These are phyloP conservation scores for Cladophialophora psammophila DNA, from an alignment of 2,329 filamentous ascomycete genomes.

Conservation along the genomic window DNA sequence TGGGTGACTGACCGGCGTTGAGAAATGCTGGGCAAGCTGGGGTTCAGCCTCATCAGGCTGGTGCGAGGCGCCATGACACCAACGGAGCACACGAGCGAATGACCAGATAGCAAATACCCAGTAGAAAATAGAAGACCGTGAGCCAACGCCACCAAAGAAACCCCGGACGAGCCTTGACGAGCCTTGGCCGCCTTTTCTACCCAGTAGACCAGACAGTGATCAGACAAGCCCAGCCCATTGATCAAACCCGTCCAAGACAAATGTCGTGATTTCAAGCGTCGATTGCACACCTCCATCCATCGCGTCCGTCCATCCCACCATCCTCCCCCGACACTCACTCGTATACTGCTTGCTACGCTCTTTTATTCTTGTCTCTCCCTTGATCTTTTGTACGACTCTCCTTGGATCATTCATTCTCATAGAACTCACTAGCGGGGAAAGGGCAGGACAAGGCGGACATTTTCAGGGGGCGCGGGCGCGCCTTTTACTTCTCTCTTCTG, in stretches of 20 bases:
- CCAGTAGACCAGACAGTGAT: no score
- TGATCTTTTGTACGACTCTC: not conserved
- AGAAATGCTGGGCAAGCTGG: not conserved
- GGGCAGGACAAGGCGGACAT: constrained; percentile 1
- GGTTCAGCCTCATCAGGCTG: constrained; percentile 23
- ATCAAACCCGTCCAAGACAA: constrained; percentile 8
- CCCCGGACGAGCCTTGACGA: constrained; percentile 6
- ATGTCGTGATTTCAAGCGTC: constrained; percentile 21
- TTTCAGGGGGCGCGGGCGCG: constrained; percentile 20
- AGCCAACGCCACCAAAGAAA: not conserved
- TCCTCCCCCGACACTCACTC: not conserved
- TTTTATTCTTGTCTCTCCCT: constrained; percentile 8
- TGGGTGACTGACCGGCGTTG: not conserved
- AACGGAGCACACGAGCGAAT: constrained; percentile 8
- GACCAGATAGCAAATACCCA: constrained; percentile 1
- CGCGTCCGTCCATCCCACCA: not conserved
- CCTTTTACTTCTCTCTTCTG: constrained; percentile 6
- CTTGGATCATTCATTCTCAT: constrained; percentile 8
- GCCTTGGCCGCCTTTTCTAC: not conserved
- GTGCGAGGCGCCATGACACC: constrained; percentile 6
- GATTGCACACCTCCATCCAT: constrained; percentile 4
- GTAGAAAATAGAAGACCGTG: not conserved
- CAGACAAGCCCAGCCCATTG: no score
- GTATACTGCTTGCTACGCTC: constrained; percentile 1
- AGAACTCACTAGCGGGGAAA: not conserved